phyloP scores from a whole-genome alignment of 768 basidiomycete species.

The Phlegmacium glaucopus region DNA sequence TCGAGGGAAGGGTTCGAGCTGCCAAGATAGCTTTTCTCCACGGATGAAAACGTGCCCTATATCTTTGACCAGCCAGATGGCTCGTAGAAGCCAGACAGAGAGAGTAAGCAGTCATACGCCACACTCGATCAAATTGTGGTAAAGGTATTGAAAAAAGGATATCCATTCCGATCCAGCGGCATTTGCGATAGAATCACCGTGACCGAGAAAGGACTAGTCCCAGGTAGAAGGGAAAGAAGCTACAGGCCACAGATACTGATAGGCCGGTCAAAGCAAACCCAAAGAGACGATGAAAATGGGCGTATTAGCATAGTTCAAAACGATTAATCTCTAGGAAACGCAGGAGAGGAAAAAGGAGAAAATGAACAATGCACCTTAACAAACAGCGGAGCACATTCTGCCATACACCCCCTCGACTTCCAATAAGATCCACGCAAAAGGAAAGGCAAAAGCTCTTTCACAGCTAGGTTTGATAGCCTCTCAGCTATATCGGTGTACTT shows the following conservation, averaged over 20 bases:
- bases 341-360: neutral
- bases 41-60: neutral
- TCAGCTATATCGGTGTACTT: no score
- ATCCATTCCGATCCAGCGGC: neutral
- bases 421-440: no score
- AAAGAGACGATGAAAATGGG: neutral
- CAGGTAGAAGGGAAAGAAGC: neutral
- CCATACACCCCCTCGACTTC: neutral
- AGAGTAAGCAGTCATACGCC: neutral
- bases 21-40: neutral
- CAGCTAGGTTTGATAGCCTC: no score
- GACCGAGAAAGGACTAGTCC: neutral
- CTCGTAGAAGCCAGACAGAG: neutral
- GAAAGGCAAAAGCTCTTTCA: no score
- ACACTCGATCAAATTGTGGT: neutral
- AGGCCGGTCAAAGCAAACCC: neutral
- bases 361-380: no score
- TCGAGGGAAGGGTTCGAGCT: neutral
- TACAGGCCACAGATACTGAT: neutral
- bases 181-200: neutral
- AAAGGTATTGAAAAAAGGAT: neutral
- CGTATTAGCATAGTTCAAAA: neutral
- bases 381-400: neutral
- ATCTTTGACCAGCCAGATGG: neutral
- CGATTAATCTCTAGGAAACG: neutral